Base-by-base conservation (phyloP, 2,329 filamentous ascomycete species). In the Diaporthe sp. region DNA sequence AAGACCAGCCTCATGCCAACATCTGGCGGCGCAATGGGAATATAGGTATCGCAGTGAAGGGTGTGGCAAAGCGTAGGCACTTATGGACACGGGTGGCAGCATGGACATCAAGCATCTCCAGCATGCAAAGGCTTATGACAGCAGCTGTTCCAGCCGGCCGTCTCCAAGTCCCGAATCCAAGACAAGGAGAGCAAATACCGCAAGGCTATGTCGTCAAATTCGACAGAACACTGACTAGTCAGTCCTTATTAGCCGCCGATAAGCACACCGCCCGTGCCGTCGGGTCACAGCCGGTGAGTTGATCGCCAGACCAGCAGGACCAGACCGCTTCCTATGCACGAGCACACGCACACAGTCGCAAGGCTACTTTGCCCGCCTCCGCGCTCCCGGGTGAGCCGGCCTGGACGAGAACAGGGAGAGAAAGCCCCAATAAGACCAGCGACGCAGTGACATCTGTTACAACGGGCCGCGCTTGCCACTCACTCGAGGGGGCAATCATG, bases 401-500 rank as follows among this genome's bases (percentile, higher is more conserved):
- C 19, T 12, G 44, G 28, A 10, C 17, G 28, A 15, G 12, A 15
- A 37, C 2, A 17, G 17, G 28, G 58, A 62, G 34, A 42, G 22
- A 2, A 15, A 25, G 34, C 34, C 22, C 6, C 17, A 3, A 28
- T 9, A 37, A 13, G 37, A 1, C 37, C 55, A 6, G 19, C 42
- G 10, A 28, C 13, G 22, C 15, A 13, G 65, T 55, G 65, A 69
- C 15, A 69, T 25, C 65, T 28, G 46, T 55, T n/a, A 34, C 49
- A n/a, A 28, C 31, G 49, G 34, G 5, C 17, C 4, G 42, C 10
- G 19, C 44, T 55, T 19, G 49, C 65, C 22, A 69, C 49, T 69
- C 65, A 28, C 62, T 65, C 17, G 42, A 15, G 2, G 13, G 10
- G 46, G 34, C 34, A 9, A 69, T 69, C 65, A 69, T 69, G 65